Conservation (phyloP, 106 monocot species). For the Dendrobium huoshanense region DNA sequence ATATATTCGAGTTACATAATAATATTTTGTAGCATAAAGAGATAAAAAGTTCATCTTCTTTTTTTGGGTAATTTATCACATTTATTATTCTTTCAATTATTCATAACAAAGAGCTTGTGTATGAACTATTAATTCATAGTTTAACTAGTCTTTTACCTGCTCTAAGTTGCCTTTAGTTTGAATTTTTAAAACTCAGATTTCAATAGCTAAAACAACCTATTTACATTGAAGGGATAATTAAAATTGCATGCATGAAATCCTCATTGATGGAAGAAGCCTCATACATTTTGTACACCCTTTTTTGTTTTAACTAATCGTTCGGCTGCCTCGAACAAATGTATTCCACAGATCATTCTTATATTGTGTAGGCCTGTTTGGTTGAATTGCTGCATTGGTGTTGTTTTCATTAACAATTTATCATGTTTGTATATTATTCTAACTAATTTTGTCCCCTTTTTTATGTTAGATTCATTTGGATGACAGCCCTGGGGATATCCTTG, state of each 20-base stretch:
- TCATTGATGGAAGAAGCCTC: no score
- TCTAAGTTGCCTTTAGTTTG: no score
- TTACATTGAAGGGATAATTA: no score
- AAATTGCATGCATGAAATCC: no score
- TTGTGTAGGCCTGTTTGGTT: not conserved
- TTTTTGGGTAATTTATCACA: not conserved
- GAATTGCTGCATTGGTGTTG: not conserved
- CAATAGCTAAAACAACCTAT: no score
- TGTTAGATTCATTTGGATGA: constrained; percentile 79
- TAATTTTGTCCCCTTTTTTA: not conserved
- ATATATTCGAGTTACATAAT: no score
- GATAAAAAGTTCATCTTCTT: not conserved
- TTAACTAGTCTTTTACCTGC: no score
- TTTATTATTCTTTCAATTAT: not conserved
- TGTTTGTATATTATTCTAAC: not conserved
- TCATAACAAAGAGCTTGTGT: not conserved
- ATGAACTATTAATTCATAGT: not conserved
- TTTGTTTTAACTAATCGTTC: no score
- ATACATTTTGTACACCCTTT: no score
- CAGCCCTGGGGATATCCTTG: constrained; percentile 83
- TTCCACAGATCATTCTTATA: not conserved
- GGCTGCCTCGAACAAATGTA: not conserved
- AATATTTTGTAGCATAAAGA: no score
- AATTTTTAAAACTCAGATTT: no score
- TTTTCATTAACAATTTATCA: not conserved